Conservation (phyloP, 1,284 basidiomycete species). For the Golubevia sp. region DNA sequence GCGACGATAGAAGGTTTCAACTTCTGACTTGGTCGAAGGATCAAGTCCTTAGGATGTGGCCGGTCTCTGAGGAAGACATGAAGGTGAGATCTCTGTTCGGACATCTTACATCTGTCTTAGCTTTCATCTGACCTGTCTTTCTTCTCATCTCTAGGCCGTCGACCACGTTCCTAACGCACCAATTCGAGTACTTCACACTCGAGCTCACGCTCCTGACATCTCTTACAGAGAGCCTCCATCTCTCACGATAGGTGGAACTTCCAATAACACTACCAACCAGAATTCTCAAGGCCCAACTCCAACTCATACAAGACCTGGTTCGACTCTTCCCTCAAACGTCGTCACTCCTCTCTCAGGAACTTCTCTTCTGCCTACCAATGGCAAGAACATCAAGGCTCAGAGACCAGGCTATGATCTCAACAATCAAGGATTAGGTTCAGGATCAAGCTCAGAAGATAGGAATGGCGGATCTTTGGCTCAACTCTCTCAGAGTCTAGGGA, state of each 20-base stretch:
- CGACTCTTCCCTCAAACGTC: neutral
- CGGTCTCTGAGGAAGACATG: constrained; percentile 74
- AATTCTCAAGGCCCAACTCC: neutral
- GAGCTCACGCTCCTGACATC: constrained; percentile 57
- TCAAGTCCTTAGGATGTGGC: constrained; percentile 88
- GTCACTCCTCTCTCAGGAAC: neutral
- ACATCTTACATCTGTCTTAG: neutral
- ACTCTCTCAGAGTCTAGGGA: neutral
- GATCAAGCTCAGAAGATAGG: neutral
- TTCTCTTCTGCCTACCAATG: neutral
- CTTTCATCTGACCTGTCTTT: constrained; percentile 4
- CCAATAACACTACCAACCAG: neutral
- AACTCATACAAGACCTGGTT: neutral
- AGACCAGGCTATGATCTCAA: neutral
- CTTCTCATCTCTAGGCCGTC: constrained; percentile 44
- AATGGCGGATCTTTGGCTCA: neutral
- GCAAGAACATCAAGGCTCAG: neutral
- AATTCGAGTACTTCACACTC: constrained; percentile 65
- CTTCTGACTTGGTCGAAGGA: constrained; percentile 97
- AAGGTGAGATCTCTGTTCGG: constrained; percentile 64
- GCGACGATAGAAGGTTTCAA: constrained; percentile 55
- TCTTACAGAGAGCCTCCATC: constrained; percentile 38
- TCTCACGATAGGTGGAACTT: constrained; percentile 9
- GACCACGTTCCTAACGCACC: constrained; percentile 66
- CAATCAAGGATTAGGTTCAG: neutral